Conservation (phyloP, 495 filamentous ascomycete genomes). For the Lasiosphaeriaceae sp. region DNA sequence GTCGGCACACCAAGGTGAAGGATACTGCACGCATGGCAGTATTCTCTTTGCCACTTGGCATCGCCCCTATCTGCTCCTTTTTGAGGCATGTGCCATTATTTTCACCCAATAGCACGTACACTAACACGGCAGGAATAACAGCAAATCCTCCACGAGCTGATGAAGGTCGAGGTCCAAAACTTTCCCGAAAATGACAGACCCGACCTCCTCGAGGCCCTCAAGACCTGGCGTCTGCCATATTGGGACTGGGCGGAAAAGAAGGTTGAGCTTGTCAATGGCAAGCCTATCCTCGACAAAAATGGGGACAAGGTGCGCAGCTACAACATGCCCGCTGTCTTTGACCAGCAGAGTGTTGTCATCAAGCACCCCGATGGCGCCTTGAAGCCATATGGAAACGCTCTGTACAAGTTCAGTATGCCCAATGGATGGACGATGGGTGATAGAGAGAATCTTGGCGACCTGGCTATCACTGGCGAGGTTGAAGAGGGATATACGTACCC, state of each 20-base stretch:
- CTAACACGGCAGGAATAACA: background rate
- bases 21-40: slow-evolving; percentile 57
- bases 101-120: background rate
- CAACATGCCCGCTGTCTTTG: background rate
- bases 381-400: background rate
- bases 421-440: background rate
- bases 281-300: background rate
- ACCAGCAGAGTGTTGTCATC: background rate
- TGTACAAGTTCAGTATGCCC: background rate
- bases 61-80: slow-evolving; percentile 33
- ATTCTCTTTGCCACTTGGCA: slow-evolving; percentile 65
- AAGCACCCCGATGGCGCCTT: background rate
- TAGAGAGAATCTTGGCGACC: background rate
- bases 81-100: background rate
- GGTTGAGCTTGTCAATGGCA: background rate
- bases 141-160: background rate
- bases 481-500: no score
- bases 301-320: background rate
- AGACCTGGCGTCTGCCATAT: background rate
- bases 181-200: background rate
- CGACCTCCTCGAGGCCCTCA: background rate
- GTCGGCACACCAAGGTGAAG: no score
- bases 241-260: background rate
- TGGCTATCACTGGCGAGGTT: background rate
- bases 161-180: background rate